Base-by-base conservation (phyloP, 2,329 filamentous ascomycete species). In the Ophiognomonia clavigignenti-juglandacearum region DNA sequence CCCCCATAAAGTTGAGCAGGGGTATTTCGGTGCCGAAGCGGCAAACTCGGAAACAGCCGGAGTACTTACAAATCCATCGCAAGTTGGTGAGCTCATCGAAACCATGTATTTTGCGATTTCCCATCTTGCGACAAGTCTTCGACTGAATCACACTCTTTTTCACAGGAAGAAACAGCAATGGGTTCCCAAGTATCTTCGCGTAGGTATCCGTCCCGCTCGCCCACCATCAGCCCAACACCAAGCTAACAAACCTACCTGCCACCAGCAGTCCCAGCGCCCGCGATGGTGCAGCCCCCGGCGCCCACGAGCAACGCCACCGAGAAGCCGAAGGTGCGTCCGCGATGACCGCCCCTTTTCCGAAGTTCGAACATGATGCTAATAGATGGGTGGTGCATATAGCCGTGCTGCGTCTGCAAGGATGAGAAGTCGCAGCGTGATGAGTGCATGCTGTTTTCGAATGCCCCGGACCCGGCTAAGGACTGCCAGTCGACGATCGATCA, bases 401-500 rank as follows among this genome's bases (percentile, higher is more conserved):
- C 92, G 36, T 97, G 93, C 79, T 97, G 93, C 65, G 93, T 97
- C 24, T 98, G 93, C 81, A 96, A 91, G 64, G 82, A 93, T 37
- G 90, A 98, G 68, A 98, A 98, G 69, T 77, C 88, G 32, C 79
- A 79, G 58, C 88, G 93, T 54, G 93, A 98, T 72, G 91, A 98
- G 70, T 98, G 93, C 76, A 97, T 98, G 92, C 86, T 98, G 47
- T 96, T 97, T 74, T 95, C 89, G 47, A 90, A 81, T 53, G 78
- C 87, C 52, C 77, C 84, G 61, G 86, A 96, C 63, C 88, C 93
- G 32, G 80, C 88, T 59, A 77, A 81, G 61, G 90, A 95, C 60
- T 98, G 93, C 77, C 78, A 83, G 67, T 78, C 83, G 42, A 78
- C 88, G 53, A 86, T 98, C 54, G 81, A 88, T 23, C 83, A 88